These are phyloP conservation scores for Mortierella sp. DNA, from an alignment of 371 early-diverging fungal species.

Conservation along the genomic window DNA sequence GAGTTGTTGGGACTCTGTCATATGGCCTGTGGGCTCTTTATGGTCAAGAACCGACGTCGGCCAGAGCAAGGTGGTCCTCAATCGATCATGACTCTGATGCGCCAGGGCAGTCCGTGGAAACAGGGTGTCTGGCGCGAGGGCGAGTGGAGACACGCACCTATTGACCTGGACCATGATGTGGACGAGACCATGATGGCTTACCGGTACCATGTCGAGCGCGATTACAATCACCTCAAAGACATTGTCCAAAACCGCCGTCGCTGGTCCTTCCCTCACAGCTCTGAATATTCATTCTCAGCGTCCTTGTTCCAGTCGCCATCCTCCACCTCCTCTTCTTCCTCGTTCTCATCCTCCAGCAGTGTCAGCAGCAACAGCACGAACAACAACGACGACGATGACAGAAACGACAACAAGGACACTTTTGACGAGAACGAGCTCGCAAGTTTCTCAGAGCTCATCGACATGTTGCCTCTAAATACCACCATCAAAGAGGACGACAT, in stretches of 20 bases:
- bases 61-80: not conserved
- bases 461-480: not conserved
- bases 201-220: not conserved
- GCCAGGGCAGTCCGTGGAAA: constrained; percentile 28
- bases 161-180: constrained; percentile 20
- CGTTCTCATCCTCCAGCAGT: not conserved
- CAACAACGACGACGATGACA: not conserved
- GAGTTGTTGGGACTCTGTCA: constrained; percentile 33
- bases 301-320: not conserved
- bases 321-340: not conserved
- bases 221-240: not conserved
- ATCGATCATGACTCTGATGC: constrained; percentile 35
- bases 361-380: not conserved
- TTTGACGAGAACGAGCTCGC: not conserved
- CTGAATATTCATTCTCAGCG: not conserved
- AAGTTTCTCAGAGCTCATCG: not conserved
- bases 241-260: not conserved
- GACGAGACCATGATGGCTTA: constrained; percentile 17
- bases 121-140: constrained; percentile 45
- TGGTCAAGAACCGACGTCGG: not conserved
- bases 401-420: not conserved
- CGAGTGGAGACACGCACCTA: constrained; percentile 29
- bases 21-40: constrained; percentile 40
- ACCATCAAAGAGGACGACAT: constrained; percentile 9
- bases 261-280: not conserved